Evolutionary conservation across 2,329 filamentous ascomycete genomes (phyloP).

Genomic region (Aspergillus awamori): DNA sequence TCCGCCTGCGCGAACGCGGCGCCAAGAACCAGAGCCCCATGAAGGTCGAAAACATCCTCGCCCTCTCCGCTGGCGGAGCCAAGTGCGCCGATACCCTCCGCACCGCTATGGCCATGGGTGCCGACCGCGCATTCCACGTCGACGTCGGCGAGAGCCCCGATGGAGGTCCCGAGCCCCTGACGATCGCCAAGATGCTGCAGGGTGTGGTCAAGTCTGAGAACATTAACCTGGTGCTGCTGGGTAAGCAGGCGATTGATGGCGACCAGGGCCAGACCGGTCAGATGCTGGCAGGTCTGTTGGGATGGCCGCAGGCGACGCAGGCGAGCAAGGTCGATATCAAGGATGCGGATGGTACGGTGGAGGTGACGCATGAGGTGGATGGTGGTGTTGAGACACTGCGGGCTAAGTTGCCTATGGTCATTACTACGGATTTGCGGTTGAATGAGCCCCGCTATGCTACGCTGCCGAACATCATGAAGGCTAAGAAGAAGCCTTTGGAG

Average conservation of each 20-base stretch:
- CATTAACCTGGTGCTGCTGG: constrained; percentile 87
- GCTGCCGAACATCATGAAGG: constrained; percentile 99
- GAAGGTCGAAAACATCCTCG: constrained; percentile 88
- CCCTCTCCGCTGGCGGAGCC: constrained; percentile 81
- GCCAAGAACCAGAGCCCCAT: constrained; percentile 52
- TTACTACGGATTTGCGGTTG: constrained; percentile 90
- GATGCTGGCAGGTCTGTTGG: constrained; percentile 91
- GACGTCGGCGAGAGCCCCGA: constrained; percentile 74
- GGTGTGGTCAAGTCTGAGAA: constrained; percentile 80
- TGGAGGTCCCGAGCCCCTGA: constrained; percentile 73
- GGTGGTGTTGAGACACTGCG: constrained; percentile 89
- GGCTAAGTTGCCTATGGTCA: constrained; percentile 84
- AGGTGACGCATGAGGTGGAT: constrained; percentile 89
- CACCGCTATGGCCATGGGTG: constrained; percentile 98
- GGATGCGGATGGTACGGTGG: constrained; percentile 68
- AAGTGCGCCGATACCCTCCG: constrained; percentile 88
- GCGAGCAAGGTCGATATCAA: constrained; percentile 79
- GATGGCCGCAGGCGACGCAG: constrained; percentile 94
- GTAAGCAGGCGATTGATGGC: constrained; percentile 98
- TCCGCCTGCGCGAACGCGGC: constrained; percentile 89
- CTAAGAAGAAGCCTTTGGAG: constrained; percentile 98
- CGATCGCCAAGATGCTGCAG: constrained; percentile 86
- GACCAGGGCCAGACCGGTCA: constrained; percentile 95
- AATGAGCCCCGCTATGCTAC: constrained; percentile 96
- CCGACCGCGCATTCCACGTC: constrained; percentile 87